Base-by-base conservation (phyloP, 345 rosid species). In the Mercurialis annua region DNA sequence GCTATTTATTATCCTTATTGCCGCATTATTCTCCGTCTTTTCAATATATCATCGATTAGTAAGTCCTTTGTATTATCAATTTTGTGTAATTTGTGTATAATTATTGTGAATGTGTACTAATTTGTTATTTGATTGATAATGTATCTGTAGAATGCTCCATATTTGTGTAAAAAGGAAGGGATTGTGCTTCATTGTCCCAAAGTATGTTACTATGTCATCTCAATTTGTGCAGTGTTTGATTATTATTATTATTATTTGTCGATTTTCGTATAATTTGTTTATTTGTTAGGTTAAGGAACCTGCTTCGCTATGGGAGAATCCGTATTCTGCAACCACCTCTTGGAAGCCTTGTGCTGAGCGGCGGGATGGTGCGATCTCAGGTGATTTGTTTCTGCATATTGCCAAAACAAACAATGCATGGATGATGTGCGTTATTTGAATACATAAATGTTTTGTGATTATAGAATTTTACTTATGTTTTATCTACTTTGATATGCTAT, bases 301-400 rank as follows among this genome's bases (percentile, higher is more conserved):
- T 49, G 77, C 99, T 75, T 95, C 99, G 18, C 97, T 93, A 0
- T 95, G 99, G 99, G 87, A 87, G 75, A 95, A 95, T 82, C 99
- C 99, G 46, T 70, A 71, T 69, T 90, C 99, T 52, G 87, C 99
- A 27, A 95, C 99, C 58, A 92, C 96, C 58, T 95, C 98, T 51
- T 95, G 99, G 99, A 95, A 90, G 81, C 97, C 99, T 72, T 95
- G 99, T 67, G 98, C 98, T 27, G 99, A 92, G 80, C 94, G 92
- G n/a, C 92, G 73, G 20, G 67, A 64, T 72, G 86, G 86, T 76
- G 98, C 92, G 61, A 66, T 90, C 71, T 92, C 97, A 68, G 92
- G 98, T 90, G 76, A 27, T 48, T 62, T 18, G 12, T n/a, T n/a
- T n/a, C 5, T 24, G 20, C 29, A 24, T 21, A 24, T 15, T 38